phyloP scores from a whole-genome alignment of 2,329 filamentous ascomycete species.

The Arthrobotrys iridis region DNA sequence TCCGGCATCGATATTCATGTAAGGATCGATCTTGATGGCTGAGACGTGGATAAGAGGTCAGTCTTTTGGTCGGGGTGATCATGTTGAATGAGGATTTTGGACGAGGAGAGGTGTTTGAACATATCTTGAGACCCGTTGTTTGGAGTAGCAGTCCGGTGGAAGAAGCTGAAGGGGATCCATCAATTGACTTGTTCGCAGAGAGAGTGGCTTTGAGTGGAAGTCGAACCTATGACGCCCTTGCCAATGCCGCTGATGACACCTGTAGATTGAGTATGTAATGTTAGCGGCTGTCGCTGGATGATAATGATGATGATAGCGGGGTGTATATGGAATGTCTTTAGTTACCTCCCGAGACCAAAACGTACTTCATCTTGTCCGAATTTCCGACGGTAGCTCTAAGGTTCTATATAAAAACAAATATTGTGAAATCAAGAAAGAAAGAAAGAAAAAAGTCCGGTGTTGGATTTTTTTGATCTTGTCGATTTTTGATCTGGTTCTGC shows the following conservation, averaged over 20 bases:
- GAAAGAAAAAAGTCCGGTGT: slow-evolving; percentile 7
- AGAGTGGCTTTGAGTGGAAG: not conserved
- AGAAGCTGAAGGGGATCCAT: slow-evolving; percentile 66
- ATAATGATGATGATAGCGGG: slow-evolving; percentile 58
- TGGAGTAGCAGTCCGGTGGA: slow-evolving; percentile 80
- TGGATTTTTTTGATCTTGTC: slow-evolving; percentile 22
- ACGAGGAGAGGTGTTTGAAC: slow-evolving; percentile 59
- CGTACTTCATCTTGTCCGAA: slow-evolving; percentile 75
- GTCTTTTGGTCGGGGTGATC: slow-evolving; percentile 57
- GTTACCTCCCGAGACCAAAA: slow-evolving; percentile 81
- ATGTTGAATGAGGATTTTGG: slow-evolving; percentile 27
- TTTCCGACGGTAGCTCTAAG: not conserved
- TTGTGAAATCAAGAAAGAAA: too few species aligned
- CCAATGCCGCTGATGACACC: slow-evolving; percentile 70
- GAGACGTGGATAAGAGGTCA: slow-evolving; percentile 66
- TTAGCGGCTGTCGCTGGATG: slow-evolving; percentile 52
- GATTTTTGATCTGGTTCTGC: not conserved
- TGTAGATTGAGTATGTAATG: slow-evolving; percentile 54
- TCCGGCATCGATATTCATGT: slow-evolving; percentile 80
- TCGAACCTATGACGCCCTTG: slow-evolving; percentile 73
- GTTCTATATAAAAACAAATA: too few species aligned
- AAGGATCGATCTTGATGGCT: slow-evolving; percentile 76
- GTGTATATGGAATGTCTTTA: too few species aligned
- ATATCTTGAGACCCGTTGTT: slow-evolving; percentile 80
- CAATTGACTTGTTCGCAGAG: slow-evolving; percentile 13